These are phyloP conservation scores for Salix dunnii DNA, from an alignment of 345 rosid species.

Conservation along the genomic window DNA sequence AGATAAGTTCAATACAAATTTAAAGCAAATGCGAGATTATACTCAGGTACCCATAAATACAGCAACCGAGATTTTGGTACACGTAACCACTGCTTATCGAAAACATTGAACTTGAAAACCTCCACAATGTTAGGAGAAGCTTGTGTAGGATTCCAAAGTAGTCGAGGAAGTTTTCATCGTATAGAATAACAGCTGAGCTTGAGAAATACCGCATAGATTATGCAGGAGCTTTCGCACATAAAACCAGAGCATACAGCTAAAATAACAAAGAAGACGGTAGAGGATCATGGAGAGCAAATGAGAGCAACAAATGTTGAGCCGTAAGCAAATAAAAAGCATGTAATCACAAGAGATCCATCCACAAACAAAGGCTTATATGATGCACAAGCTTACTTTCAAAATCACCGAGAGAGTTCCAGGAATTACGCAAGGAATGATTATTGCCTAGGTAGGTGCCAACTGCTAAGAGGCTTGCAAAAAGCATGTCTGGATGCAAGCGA, in stretches of 20 bases:
- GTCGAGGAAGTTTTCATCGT: neutral
- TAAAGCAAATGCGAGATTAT: neutral
- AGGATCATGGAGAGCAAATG: neutral
- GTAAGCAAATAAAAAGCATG: neutral
- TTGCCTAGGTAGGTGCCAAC: too few relatives aligned
- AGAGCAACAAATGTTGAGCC: neutral
- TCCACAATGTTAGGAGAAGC: neutral
- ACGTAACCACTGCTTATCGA: neutral
- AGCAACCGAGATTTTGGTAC: neutral
- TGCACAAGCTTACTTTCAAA: neutral
- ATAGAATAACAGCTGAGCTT: neutral
- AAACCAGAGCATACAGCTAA: neutral
- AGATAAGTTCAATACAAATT: neutral
- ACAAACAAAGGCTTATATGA: neutral
- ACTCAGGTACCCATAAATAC: neutral
- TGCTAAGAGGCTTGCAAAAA: too few relatives aligned
- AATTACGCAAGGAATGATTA: neutral
- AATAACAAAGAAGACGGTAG: neutral
- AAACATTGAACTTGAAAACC: neutral
- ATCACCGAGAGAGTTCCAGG: neutral
- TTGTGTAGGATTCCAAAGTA: neutral
- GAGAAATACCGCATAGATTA: too few relatives aligned
- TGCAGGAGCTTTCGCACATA: neutral
- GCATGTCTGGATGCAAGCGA: too few relatives aligned
- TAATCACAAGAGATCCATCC: neutral